Percentiles rank a stretch among this genome's conserved stretches.
Evolutionary conservation across 1,139 yeast genomes (phyloP).

Genomic region (Saccharomyces hybrid): DNA sequence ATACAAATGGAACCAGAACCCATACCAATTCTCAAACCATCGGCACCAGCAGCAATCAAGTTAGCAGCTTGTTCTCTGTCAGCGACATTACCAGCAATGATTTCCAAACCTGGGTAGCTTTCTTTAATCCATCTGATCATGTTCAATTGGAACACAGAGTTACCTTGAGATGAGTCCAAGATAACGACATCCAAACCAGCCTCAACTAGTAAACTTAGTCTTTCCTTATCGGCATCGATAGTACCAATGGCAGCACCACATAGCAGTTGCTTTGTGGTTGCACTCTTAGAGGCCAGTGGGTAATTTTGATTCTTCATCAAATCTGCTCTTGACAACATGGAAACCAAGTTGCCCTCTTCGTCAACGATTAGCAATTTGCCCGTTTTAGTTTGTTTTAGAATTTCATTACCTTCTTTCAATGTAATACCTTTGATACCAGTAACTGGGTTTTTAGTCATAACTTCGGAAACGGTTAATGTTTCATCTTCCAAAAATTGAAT

Average conservation of each 20-base stretch:
- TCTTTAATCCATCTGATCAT: conserved; percentile 88
- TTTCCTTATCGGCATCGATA: conserved; percentile 75
- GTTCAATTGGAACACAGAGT: conserved; percentile 87
- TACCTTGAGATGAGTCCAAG: conserved; percentile 95
- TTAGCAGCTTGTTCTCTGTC: conserved; percentile 98
- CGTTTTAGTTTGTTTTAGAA: conserved; percentile 87
- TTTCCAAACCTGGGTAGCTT: conserved; percentile 71
- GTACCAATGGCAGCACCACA: conserved; percentile 99
- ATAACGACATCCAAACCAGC: conserved; percentile 98
- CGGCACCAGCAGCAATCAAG: conserved; percentile 93
- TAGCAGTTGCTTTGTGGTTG: conserved; percentile 85
- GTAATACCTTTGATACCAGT: conserved; percentile 79
- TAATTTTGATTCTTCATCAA: conserved; percentile 90
- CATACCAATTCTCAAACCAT: conserved; percentile 98
- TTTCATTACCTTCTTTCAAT: conserved; percentile 79
- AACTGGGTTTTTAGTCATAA: conserved; percentile 86
- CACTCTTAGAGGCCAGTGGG: conserved; percentile 93
- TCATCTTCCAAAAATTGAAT: conserved; percentile 86
- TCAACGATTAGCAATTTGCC: conserved; percentile 97
- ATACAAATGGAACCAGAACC: conserved; percentile 99
- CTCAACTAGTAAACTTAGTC: conserved; percentile 76
- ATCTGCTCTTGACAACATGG: conserved; percentile 91
- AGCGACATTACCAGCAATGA: conserved; percentile 97
- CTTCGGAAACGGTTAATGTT: conserved; percentile 52
- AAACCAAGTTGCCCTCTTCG: conserved; percentile 62